phyloP scores from a whole-genome alignment of 1,284 basidiomycete genomes.

The Boletus mariae region DNA sequence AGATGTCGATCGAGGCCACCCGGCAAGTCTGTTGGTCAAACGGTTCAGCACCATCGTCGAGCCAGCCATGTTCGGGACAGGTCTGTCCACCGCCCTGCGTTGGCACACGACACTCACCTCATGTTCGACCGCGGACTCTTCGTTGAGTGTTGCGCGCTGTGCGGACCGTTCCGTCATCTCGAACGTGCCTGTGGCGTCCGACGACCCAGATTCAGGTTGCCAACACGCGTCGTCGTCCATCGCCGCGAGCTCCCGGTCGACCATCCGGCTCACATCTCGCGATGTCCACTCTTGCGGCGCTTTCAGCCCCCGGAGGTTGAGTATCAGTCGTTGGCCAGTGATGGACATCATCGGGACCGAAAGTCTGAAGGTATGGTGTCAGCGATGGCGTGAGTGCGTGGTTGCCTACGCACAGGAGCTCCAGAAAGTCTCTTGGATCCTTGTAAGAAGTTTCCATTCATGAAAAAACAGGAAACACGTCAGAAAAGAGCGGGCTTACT shows the following conservation, averaged over 20 bases:
- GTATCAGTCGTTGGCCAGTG: slow-evolving; percentile 10
- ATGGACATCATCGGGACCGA: slow-evolving; percentile 7
- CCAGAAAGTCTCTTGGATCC: slow-evolving; percentile 8
- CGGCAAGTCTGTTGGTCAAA: not conserved
- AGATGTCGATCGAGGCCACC: not conserved
- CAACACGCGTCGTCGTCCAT: not conserved
- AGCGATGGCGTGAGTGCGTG: not conserved
- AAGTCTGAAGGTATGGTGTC: not conserved
- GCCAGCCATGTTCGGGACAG: not conserved
- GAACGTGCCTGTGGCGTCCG: not conserved
- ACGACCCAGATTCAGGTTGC: not conserved
- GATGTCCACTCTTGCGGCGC: slow-evolving; percentile 1
- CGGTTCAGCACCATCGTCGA: not conserved
- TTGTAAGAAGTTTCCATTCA: not conserved
- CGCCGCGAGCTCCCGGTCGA: slow-evolving; percentile 8
- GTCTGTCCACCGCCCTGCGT: not conserved
- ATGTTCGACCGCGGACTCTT: not conserved
- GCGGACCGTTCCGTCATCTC: not conserved
- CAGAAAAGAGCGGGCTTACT: not conserved
- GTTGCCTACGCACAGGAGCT: slow-evolving; percentile 4
- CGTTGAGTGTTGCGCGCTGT: not conserved
- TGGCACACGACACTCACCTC: not conserved
- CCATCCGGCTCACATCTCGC: slow-evolving; percentile 7
- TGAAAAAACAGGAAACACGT: not conserved
- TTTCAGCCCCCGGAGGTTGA: slow-evolving; percentile 10